Conservation (phyloP, 495 filamentous ascomycete genomes). For the Talaromyces thailandensis region DNA sequence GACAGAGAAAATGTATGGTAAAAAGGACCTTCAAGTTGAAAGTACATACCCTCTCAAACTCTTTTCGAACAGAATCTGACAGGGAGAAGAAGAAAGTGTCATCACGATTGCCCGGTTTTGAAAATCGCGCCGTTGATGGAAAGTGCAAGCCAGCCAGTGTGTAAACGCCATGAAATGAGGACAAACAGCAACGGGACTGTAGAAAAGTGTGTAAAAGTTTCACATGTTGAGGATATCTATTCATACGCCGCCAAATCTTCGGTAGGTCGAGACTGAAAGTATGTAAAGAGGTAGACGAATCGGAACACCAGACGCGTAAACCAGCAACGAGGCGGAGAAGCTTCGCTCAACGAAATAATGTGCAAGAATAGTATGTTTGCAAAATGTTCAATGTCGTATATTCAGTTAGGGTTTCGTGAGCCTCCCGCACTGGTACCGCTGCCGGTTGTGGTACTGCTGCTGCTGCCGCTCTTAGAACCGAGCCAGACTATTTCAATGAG, state of each 20-base stretch:
- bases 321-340: neutral
- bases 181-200: neutral
- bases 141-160: conserved; percentile 5
- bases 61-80: neutral
- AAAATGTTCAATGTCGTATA: conserved; percentile 3
- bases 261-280: neutral
- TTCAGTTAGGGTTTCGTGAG: neutral
- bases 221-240: conserved; percentile 1
- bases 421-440: conserved; percentile 27
- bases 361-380: conserved; percentile 7
- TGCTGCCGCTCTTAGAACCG: conserved; percentile 27
- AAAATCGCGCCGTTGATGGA: conserved; percentile 5
- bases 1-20: neutral
- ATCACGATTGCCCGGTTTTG: conserved; percentile 4
- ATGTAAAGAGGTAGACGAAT: neutral
- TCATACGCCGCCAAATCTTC: conserved; percentile 2
- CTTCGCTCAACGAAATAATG: conserved; percentile 6
- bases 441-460: neutral
- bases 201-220: neutral
- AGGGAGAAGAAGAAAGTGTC: conserved; percentile 2
- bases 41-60: neutral
- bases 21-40: neutral
- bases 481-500: conserved; percentile 44
- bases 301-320: neutral
- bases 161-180: conserved; percentile 7